phyloP scores from a whole-genome alignment of 2,329 filamentous ascomycete species.

The Aspergillus uvarum region DNA sequence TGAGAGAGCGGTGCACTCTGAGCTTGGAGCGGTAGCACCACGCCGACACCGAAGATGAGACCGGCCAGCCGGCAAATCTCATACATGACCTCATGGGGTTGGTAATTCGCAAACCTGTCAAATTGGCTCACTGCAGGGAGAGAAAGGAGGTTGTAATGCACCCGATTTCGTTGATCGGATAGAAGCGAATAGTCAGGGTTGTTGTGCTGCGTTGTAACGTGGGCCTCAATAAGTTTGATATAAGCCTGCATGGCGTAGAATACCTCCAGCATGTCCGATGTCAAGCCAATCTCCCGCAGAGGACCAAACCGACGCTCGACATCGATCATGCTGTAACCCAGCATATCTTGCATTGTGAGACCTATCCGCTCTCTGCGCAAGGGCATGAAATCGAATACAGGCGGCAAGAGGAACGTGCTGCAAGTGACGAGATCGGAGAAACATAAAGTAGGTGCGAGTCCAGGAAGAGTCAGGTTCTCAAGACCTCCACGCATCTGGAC shows the following conservation, averaged over 20 bases:
- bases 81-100: constrained; percentile 29
- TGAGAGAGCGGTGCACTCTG: constrained; percentile 36
- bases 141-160: constrained; percentile 38
- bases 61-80: constrained; percentile 38
- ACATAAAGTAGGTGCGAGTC: constrained; percentile 39
- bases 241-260: constrained; percentile 35
- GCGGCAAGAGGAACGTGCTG: constrained; percentile 23
- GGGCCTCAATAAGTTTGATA: constrained; percentile 29
- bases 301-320: constrained; percentile 27
- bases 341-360: constrained; percentile 23
- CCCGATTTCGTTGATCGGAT: constrained; percentile 41
- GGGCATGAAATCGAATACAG: constrained; percentile 30
- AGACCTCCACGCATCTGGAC: constrained; percentile 40
- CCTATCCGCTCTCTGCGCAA: constrained; percentile 21
- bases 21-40: constrained; percentile 42
- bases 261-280: constrained; percentile 29
- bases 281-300: constrained; percentile 28
- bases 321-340: constrained; percentile 27
- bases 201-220: constrained; percentile 15
- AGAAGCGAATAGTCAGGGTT: constrained; percentile 26
- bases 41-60: constrained; percentile 39
- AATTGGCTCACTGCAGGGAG: constrained; percentile 30
- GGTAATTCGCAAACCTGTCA: constrained; percentile 16
- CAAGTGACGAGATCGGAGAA: constrained; percentile 34
- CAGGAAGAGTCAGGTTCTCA: constrained; percentile 35